These are phyloP conservation scores for Pleurotus salmoneostramineus DNA, from an alignment of 768 basidiomycete species.

Conservation along the genomic window DNA sequence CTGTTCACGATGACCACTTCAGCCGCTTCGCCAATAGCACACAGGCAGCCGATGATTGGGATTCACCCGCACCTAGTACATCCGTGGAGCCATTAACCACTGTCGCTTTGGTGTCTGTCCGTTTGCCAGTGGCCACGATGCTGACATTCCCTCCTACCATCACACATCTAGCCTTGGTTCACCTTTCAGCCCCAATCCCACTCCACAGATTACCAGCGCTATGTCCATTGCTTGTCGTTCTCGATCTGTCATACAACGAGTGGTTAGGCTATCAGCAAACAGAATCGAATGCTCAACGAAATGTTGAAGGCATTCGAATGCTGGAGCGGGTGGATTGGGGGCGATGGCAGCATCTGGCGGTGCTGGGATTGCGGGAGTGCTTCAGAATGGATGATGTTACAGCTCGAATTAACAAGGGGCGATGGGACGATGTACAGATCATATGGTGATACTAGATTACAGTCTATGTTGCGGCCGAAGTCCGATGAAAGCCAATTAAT, in stretches of 20 bases:
- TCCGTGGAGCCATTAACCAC: slow-evolving; percentile 33
- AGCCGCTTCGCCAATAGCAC: slow-evolving; percentile 12
- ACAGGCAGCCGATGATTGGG: slow-evolving; percentile 32
- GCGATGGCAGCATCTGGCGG: slow-evolving; percentile 47
- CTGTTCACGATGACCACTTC: slow-evolving; percentile 41
- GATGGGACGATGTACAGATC: slow-evolving; percentile 63
- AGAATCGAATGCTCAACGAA: neutral
- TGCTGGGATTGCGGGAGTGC: slow-evolving; percentile 58
- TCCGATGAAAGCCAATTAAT: neutral
- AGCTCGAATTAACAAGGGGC: slow-evolving; percentile 47
- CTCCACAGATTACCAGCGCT: slow-evolving; percentile 39
- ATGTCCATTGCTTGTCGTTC: slow-evolving; percentile 43
- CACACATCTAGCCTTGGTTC: slow-evolving; percentile 49
- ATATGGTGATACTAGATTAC: slow-evolving; percentile 30
- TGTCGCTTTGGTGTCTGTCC: slow-evolving; percentile 47
- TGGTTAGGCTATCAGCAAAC: slow-evolving; percentile 28
- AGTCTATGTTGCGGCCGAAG: slow-evolving; percentile 20
- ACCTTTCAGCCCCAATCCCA: slow-evolving; percentile 32
- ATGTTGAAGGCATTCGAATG: neutral
- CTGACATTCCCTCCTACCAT: slow-evolving; percentile 60
- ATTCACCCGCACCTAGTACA: slow-evolving; percentile 23
- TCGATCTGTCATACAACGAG: slow-evolving; percentile 51
- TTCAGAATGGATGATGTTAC: slow-evolving; percentile 37
- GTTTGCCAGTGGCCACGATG: slow-evolving; percentile 38
- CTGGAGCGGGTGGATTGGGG: slow-evolving; percentile 52